Evolutionary conservation across 148 eudicot species (phyloP), one percentile per base, ranked within the genome.

Genomic region (Vaccinium corymbosum): DNA sequence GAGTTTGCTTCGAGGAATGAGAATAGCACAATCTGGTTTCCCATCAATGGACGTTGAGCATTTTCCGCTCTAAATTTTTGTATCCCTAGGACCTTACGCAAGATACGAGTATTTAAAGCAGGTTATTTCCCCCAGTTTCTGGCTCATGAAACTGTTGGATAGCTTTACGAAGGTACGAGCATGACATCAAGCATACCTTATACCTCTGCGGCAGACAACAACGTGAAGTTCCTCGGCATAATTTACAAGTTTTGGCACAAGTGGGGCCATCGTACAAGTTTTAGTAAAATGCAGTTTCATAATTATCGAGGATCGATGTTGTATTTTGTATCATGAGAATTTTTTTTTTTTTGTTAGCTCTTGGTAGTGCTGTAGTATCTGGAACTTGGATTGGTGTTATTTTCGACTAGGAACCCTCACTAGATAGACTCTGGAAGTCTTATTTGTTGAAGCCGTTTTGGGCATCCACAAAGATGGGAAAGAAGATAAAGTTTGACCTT

Each of bases 1-100:
- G 91, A 93, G 91, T 87, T 79, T 97, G 76, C 98, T 97, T 51
- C 87, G 94, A 86, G 94, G 95, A 56, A 97, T 97, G 84, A 92
- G 92, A 90, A 87, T 81, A 86, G 91, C 89, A 77, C 93, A 92
- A 83, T 80, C 94, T 86, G 84, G 90, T 82, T 85, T 87, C 81
- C 91, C 93, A 38, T 80, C 85, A 20, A 89, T 89, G 89, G 98
- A 92, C 68, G 89, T 90, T 35, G 93, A 92, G 86, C 92, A 89
- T 80, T 90, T 90, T 87, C 91, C 95, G 16, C 80, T 91, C 20
- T 94, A 85, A 85, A 87, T 83, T 78, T 78, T 84, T 86, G 22
- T 88, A 81, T 80, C 76, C 76, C 29, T 78, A 55, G 38, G 73
- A 29, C 73, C 73, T 29, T 79, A 66, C 79, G 48, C 14, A 52